Conservation (phyloP, 139 green algal genomes). For the Tetradesmus obliquus region DNA sequence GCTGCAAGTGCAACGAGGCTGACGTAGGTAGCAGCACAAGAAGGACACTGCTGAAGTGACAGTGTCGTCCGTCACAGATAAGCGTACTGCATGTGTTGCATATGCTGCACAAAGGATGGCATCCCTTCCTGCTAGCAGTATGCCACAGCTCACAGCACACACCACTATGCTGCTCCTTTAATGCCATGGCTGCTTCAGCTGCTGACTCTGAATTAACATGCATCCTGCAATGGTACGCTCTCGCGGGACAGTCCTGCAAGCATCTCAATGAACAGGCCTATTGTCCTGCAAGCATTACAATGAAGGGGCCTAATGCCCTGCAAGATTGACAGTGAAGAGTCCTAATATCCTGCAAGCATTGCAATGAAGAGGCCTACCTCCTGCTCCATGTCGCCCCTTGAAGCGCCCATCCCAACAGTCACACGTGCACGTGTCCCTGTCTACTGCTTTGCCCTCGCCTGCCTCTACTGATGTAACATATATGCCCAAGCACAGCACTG, state of each 20-base stretch:
- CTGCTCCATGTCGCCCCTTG: slow-evolving; percentile 29
- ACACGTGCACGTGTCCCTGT: not conserved
- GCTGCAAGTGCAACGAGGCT: not conserved
- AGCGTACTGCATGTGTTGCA: not conserved
- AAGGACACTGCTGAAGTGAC: not conserved
- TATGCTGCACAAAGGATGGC: not conserved
- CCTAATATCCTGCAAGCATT: no score
- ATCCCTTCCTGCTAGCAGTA: no score
- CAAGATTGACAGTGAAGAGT: no score
- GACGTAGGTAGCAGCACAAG: not conserved
- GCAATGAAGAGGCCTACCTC: no score
- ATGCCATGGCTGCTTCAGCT: not conserved
- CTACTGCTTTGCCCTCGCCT: slow-evolving; percentile 18
- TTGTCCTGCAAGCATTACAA: no score
- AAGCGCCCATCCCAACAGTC: slow-evolving; percentile 39
- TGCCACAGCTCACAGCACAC: no score
- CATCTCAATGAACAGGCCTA: no score
- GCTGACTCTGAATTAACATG: no score
- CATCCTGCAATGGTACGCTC: no score
- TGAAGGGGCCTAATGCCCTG: no score
- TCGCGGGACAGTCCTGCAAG: no score
- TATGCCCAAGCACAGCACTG: slow-evolving; percentile 33
- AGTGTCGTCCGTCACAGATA: no score
- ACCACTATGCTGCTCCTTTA: not conserved
- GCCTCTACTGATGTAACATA: slow-evolving; percentile 24